These are phyloP conservation scores for Moesziomyces globuligerus DNA, from an alignment of 1,284 basidiomycete species.

Conservation along the genomic window DNA sequence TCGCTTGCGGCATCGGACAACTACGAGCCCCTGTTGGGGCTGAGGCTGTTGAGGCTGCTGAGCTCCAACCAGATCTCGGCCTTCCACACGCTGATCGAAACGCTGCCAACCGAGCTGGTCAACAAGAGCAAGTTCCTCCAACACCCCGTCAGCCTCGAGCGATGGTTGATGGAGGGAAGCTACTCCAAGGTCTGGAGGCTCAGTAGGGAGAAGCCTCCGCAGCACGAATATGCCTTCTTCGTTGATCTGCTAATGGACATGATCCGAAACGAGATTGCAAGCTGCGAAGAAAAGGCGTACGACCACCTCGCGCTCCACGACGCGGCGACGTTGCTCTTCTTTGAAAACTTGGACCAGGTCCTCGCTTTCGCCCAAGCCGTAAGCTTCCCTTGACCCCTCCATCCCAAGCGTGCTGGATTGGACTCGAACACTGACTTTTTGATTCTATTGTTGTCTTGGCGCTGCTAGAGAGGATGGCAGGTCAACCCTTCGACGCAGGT, in stretches of 20 bases:
- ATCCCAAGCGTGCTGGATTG: not conserved
- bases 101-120: slow-evolving; percentile 71
- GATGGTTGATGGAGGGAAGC: slow-evolving; percentile 98
- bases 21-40: slow-evolving; percentile 87
- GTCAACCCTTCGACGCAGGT: slow-evolving; percentile 67
- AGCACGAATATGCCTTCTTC: slow-evolving; percentile 87
- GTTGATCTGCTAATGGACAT: slow-evolving; percentile 91
- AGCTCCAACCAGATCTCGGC: slow-evolving; percentile 96
- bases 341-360: slow-evolving; percentile 80
- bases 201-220: slow-evolving; percentile 75
- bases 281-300: slow-evolving; percentile 89
- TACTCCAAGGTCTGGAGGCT: slow-evolving; percentile 99
- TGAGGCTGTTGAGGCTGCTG: slow-evolving; percentile 92
- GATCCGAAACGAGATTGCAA: slow-evolving; percentile 91
- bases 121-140: slow-evolving; percentile 56
- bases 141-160: slow-evolving; percentile 72
- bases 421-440: not conserved
- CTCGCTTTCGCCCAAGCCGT: slow-evolving; percentile 78
- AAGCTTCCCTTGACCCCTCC: slow-evolving; percentile 13
- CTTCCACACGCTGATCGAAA: slow-evolving; percentile 98
- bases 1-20: slow-evolving; percentile 82
- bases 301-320: slow-evolving; percentile 86
- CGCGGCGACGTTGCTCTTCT: slow-evolving; percentile 87
- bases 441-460: not conserved
- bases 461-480: slow-evolving; percentile 67